Conservation (phyloP, 2,329 filamentous ascomycete species). For the Setomelanomma holmii region DNA sequence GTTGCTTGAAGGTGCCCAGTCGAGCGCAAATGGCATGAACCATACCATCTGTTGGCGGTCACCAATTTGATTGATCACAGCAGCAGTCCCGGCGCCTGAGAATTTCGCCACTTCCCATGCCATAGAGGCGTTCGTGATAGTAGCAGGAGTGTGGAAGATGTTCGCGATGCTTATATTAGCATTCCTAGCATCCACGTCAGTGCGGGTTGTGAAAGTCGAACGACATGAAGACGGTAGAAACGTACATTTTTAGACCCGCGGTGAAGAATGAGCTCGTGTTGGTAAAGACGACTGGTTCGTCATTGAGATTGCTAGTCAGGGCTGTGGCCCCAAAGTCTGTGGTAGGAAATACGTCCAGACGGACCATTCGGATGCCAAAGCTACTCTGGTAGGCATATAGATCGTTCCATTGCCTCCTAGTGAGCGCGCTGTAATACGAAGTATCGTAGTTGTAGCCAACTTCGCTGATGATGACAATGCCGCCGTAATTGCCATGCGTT, state of each 20-base stretch:
- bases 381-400: slow-evolving; percentile 64
- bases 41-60: slow-evolving; percentile 68
- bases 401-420: slow-evolving; percentile 62
- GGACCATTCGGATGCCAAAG: slow-evolving; percentile 68
- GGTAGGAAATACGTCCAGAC: slow-evolving; percentile 64
- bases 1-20: slow-evolving; percentile 62
- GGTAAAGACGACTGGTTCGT: slow-evolving; percentile 58
- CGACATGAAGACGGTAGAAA: slow-evolving; percentile 4
- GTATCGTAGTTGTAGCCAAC: slow-evolving; percentile 62
- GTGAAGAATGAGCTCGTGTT: slow-evolving; percentile 62
- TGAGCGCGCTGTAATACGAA: slow-evolving; percentile 62
- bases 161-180: slow-evolving; percentile 40
- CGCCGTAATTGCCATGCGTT: slow-evolving; percentile 64
- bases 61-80: slow-evolving; percentile 65
- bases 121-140: slow-evolving; percentile 60
- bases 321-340: slow-evolving; percentile 56
- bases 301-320: slow-evolving; percentile 41
- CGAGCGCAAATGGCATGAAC: slow-evolving; percentile 62
- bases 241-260: slow-evolving; percentile 59
- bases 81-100: slow-evolving; percentile 59
- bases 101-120: slow-evolving; percentile 60
- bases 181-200: slow-evolving; percentile 26
- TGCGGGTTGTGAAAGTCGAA: not conserved
- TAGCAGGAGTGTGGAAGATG: slow-evolving; percentile 66
- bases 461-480: slow-evolving; percentile 63